Conservation (phyloP, 768 basidiomycete genomes). For the Mycena indigotica region DNA sequence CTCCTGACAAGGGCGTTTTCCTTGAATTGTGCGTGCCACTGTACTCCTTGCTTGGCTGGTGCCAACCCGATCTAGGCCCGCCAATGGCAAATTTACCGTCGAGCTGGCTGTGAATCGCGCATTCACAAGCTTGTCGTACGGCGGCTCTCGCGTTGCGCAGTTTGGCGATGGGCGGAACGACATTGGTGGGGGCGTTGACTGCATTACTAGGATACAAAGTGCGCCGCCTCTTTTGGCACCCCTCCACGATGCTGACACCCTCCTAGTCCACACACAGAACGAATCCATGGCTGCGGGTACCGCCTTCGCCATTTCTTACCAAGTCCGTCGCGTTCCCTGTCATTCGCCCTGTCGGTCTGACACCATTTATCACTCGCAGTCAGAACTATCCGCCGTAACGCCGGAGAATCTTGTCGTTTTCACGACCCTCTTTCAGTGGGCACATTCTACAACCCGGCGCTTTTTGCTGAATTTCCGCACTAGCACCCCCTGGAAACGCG, state of each 20-base stretch:
- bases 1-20: slow-evolving; percentile 44
- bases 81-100: slow-evolving; percentile 43
- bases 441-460: background rate
- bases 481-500: slow-evolving; percentile 47
- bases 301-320: slow-evolving; percentile 48
- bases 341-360: background rate
- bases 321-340: slow-evolving; percentile 19
- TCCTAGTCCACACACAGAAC: slow-evolving; percentile 47
- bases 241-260: background rate
- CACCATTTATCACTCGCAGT: slow-evolving; percentile 23
- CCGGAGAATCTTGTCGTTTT: slow-evolving; percentile 48
- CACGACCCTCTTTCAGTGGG: slow-evolving; percentile 41
- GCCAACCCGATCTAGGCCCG: slow-evolving; percentile 35
- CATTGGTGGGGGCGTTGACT: slow-evolving; percentile 29
- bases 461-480: background rate
- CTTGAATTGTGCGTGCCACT: slow-evolving; percentile 40
- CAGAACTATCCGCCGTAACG: slow-evolving; percentile 41
- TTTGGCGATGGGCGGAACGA: slow-evolving; percentile 41
- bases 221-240: slow-evolving; percentile 8
- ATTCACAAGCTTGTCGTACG: slow-evolving; percentile 41
- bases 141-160: slow-evolving; percentile 27
- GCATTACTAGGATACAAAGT: slow-evolving; percentile 42
- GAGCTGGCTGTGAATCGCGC: slow-evolving; percentile 44
- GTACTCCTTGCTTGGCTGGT: too few species aligned
- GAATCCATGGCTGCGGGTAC: slow-evolving; percentile 50